Percentiles rank a stretch among this genome's conserved stretches.
These are phyloP conservation scores for Begonia masoniana DNA, from an alignment of 306 rosid genomes.

Conservation along the genomic window DNA sequence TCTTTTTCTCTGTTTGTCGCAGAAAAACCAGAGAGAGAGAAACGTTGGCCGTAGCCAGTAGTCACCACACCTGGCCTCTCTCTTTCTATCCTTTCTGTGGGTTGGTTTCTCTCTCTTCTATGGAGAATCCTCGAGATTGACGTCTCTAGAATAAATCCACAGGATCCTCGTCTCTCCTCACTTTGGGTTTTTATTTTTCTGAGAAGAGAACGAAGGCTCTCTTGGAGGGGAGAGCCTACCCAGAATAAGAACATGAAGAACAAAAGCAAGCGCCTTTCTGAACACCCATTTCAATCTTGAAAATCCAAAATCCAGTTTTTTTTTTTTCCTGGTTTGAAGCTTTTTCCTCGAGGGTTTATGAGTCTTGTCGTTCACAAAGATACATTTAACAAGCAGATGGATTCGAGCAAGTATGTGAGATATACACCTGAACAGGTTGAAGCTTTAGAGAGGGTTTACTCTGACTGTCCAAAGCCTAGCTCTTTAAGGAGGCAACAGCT, in stretches of 20 bases:
- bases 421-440: conserved; percentile 96
- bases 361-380: conserved; percentile 68
- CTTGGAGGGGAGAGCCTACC: conserved; percentile 90
- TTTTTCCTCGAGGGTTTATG: conserved; percentile 20
- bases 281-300: conserved; percentile 7
- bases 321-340: not conserved
- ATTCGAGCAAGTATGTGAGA: conserved; percentile 76
- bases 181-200: conserved; percentile 4
- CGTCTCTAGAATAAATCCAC: conserved; percentile 25
- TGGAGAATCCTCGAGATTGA: conserved; percentile 45
- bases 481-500: conserved; percentile 89
- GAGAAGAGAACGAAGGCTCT: conserved; percentile 40
- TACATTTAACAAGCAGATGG: conserved; percentile 53
- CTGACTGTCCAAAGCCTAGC: conserved; percentile 93
- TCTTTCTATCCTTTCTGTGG: conserved; percentile 23
- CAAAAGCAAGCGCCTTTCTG: conserved; percentile 12
- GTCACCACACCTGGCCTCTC: not conserved
- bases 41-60: conserved; percentile 16
- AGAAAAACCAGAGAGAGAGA: conserved; percentile 10
- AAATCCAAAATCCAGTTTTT: not conserved
- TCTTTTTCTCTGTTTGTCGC: conserved; percentile 3
- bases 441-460: conserved; percentile 86
- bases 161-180: conserved; percentile 1
- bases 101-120: conserved; percentile 7
- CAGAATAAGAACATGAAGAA: conserved; percentile 32